Conservation (phyloP, 2,329 filamentous ascomycete species). For the Dactylellina cionopaga region DNA sequence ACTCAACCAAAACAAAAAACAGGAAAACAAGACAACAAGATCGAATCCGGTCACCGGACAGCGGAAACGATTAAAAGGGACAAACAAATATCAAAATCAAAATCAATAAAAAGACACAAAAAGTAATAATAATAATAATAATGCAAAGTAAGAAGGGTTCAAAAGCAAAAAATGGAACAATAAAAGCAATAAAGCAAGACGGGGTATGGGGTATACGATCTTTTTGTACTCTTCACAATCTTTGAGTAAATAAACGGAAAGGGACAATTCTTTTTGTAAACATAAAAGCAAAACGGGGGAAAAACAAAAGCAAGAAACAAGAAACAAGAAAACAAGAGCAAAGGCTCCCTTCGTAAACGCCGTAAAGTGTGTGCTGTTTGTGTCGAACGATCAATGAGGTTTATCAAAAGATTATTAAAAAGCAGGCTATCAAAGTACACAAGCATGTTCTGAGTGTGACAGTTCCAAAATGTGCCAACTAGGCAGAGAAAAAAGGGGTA, state of each 20-base stretch:
- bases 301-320: slow-evolving; percentile 14
- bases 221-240: slow-evolving; percentile 44
- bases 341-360: slow-evolving; percentile 49
- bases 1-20: neutral
- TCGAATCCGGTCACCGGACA: slow-evolving; percentile 46
- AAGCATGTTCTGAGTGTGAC: neutral
- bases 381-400: neutral
- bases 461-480: neutral
- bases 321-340: neutral
- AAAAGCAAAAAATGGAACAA: slow-evolving; percentile 4
- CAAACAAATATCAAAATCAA: neutral
- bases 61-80: slow-evolving; percentile 8
- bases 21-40: neutral
- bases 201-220: slow-evolving; percentile 45
- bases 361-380: slow-evolving; percentile 37
- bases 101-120: neutral
- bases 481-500: neutral
- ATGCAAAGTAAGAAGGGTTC: slow-evolving; percentile 22
- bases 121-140: slow-evolving; percentile 30
- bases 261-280: slow-evolving; percentile 33
- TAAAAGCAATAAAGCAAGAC: slow-evolving; percentile 16
- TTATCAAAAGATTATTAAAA: slow-evolving; percentile 34
- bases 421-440: slow-evolving; percentile 22
- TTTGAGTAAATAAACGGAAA: slow-evolving; percentile 9
- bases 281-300: neutral